phyloP scores from a whole-genome alignment of 2,329 filamentous ascomycete genomes.

The Trichophyton benhamiae region DNA sequence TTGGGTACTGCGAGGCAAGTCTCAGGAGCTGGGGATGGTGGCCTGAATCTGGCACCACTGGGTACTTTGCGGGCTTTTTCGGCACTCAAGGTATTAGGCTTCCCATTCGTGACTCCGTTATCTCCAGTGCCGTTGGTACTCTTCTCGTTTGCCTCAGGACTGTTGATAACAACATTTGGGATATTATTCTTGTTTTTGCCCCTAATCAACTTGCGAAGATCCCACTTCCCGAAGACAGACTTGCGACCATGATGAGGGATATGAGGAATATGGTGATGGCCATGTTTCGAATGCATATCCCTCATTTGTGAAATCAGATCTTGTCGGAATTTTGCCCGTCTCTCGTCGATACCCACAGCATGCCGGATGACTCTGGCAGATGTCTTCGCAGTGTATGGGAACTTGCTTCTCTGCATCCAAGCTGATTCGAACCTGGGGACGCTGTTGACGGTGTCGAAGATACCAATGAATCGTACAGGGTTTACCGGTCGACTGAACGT shows the following conservation, averaged over 20 bases:
- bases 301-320: conserved; percentile 30
- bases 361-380: conserved; percentile 33
- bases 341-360: conserved; percentile 43
- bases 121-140: neutral
- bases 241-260: neutral
- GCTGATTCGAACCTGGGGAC: conserved; percentile 27
- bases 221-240: neutral
- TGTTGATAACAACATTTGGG: neutral
- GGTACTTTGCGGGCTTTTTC: neutral
- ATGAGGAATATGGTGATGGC: neutral
- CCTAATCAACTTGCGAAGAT: conserved; percentile 1
- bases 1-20: neutral
- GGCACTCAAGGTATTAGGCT: neutral
- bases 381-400: conserved; percentile 23
- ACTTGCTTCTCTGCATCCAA: conserved; percentile 21
- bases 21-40: neutral
- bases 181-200: neutral
- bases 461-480: conserved; percentile 41
- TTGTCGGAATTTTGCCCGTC: conserved; percentile 44
- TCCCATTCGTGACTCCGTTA: neutral
- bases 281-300: neutral
- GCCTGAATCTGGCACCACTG: conserved; percentile 1
- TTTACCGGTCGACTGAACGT: conserved; percentile 40
- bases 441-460: conserved; percentile 45
- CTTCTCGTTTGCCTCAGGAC: neutral